Evolutionary conservation across 192 early-diverging fungal genomes (phyloP).

Genomic region (Linnemannia schmuckeri): DNA sequence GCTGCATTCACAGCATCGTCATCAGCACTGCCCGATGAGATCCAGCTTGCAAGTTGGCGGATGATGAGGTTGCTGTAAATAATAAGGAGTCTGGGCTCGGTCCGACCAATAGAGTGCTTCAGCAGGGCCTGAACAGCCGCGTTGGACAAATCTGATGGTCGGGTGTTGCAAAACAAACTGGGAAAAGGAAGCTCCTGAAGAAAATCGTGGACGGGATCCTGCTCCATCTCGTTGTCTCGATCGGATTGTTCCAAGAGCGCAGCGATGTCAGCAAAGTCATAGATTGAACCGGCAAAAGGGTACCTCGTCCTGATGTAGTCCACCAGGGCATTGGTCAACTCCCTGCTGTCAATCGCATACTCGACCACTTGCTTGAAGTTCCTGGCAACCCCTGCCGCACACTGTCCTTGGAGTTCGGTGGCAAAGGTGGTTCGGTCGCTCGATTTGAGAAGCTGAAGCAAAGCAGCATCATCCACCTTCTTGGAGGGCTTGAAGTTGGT

Average conservation of each 20-base stretch:
- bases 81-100: conserved; percentile 9
- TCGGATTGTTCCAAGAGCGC: not conserved
- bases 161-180: conserved; percentile 41
- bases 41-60: conserved; percentile 27
- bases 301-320: conserved; percentile 56
- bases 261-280: conserved; percentile 26
- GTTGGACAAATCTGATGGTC: conserved; percentile 7
- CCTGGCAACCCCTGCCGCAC: conserved; percentile 30
- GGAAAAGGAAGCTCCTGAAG: conserved; percentile 33
- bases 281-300: conserved; percentile 60
- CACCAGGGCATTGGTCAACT: conserved; percentile 40
- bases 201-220: conserved; percentile 8
- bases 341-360: conserved; percentile 16
- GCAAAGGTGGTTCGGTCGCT: conserved; percentile 19
- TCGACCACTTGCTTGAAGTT: conserved; percentile 36
- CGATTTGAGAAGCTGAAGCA: conserved; percentile 12
- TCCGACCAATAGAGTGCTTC: not conserved
- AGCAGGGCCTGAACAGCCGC: conserved; percentile 11
- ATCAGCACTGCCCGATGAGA: conserved; percentile 1
- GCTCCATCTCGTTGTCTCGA: not conserved
- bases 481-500: not conserved
- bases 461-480: not conserved
- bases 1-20: conserved; percentile 4
- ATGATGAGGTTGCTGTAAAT: conserved; percentile 25
- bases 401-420: conserved; percentile 16